These are phyloP conservation scores for Pestalotiopsis sp. DNA, from an alignment of 2,329 filamentous ascomycete genomes.

Conservation along the genomic window DNA sequence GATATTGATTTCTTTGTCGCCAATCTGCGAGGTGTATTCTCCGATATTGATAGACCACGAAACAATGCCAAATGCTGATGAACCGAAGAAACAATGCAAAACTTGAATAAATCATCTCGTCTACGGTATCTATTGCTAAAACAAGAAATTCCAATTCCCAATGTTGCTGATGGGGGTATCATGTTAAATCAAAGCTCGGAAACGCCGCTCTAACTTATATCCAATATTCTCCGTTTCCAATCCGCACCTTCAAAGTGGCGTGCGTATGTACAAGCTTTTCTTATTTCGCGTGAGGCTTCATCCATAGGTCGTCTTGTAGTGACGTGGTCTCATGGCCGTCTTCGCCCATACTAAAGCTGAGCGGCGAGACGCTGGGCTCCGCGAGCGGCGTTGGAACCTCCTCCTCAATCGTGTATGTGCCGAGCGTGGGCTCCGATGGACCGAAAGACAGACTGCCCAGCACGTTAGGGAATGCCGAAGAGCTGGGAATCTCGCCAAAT, in stretches of 20 bases:
- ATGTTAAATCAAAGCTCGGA: background rate
- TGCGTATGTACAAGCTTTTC: background rate
- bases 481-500: background rate
- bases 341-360: background rate
- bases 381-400: background rate
- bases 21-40: background rate
- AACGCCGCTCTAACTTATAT: background rate
- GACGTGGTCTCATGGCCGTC: background rate
- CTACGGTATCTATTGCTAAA: background rate
- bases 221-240: background rate
- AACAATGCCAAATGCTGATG: background rate
- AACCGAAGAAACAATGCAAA: background rate
- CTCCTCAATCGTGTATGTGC: conserved; percentile 10
- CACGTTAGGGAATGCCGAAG: background rate
- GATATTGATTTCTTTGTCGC: background rate
- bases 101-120: background rate
- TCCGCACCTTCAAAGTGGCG: background rate
- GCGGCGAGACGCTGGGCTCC: background rate
- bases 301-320: background rate
- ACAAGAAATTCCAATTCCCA: conserved; percentile 2
- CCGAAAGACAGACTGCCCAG: background rate
- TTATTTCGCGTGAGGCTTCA: background rate
- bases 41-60: background rate
- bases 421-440: background rate
- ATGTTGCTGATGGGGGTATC: conserved; percentile 12